Conservation (phyloP, 192 early-diverging fungal species). For the Entomortierella chlamydospora region DNA sequence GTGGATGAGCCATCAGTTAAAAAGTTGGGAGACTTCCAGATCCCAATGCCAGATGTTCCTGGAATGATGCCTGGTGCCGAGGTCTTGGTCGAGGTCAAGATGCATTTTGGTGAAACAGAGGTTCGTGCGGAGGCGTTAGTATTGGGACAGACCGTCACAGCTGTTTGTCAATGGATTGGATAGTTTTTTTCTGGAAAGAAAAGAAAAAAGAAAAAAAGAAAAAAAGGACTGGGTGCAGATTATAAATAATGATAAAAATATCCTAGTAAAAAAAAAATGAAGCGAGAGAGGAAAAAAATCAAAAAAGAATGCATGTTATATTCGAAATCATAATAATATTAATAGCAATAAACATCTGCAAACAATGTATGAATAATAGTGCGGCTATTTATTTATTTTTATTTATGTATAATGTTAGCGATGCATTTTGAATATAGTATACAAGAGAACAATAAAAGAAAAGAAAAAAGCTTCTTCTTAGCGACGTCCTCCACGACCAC, state of each 20-base stretch:
- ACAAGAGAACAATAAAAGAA: neutral
- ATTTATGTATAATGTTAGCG: too few relatives aligned
- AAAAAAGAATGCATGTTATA: neutral
- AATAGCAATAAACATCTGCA: too few relatives aligned
- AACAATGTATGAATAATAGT: too few relatives aligned
- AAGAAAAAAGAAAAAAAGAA: neutral
- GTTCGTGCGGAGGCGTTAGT: constrained; percentile 51
- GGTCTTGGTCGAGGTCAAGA: constrained; percentile 53
- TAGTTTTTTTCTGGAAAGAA: constrained; percentile 6
- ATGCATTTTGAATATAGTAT: neutral
- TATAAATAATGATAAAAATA: neutral
- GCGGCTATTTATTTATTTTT: too few relatives aligned
- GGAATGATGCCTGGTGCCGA: constrained; percentile 51
- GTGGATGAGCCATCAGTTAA: constrained; percentile 53
- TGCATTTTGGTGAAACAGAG: constrained; percentile 55
- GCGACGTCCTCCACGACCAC: constrained; percentile 47
- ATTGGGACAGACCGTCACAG: constrained; percentile 55
- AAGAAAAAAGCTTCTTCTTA: constrained; percentile 15
- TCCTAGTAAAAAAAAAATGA: neutral
- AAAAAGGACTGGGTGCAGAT: neutral
- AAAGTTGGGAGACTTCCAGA: constrained; percentile 52
- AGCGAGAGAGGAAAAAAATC: neutral
- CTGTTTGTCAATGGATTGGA: constrained; percentile 62
- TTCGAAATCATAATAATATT: too few relatives aligned
- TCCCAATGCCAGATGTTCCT: constrained; percentile 51